Evolutionary conservation across 2,329 filamentous ascomycete species (phyloP), one percentile per base, ranked within the genome.

Genomic region (Gaeumannomyces sp.): DNA sequence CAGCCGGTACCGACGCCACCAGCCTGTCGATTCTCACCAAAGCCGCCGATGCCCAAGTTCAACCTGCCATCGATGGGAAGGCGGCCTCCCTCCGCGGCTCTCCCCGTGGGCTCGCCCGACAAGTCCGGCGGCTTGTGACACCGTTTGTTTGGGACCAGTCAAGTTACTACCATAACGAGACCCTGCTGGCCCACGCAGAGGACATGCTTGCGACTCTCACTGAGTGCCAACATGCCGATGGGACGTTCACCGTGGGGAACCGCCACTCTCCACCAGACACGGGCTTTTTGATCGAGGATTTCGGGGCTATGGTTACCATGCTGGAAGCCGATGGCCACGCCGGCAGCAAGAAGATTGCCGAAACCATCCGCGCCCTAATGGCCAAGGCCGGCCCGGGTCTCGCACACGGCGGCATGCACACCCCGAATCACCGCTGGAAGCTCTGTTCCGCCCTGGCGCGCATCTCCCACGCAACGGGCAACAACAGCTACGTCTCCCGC

Each of bases 211-310:
- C 35, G n/a, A 53, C 27, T 4, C 33, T 62, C 27, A 45, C 29
- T 25, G 19, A 29, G n/a, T 38, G 60, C 60, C 60, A 62, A 25
- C 60, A 62, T 27, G 25, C 25, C 16, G 60, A 62, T 16, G 60
- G 60, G 16, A 62, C 60, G 1, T 62, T 62, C 50, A 62, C 25
- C 38, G 60, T 53, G 10, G 60, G 60, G 22, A 62, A 62, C 60
- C 60, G 60, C 25, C 60, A 62, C 35, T 62, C 60, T 6, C 60
- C 60, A 16, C 60, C 60, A 13, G 60, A 62, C 27, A 62, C 60
- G 16, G 60, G 60, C 60, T 62, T 62, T 29, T 25, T 62, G 5
- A 62, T 62, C 38, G 60, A 62, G n/a, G 60, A 62, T n/a, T 62
- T 62, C 31, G 60, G 60, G 13, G 38, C 56, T 3, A 62, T 62